Evolutionary conservation across 306 rosid species (phyloP).

Genomic region (Corylus avellana): DNA sequence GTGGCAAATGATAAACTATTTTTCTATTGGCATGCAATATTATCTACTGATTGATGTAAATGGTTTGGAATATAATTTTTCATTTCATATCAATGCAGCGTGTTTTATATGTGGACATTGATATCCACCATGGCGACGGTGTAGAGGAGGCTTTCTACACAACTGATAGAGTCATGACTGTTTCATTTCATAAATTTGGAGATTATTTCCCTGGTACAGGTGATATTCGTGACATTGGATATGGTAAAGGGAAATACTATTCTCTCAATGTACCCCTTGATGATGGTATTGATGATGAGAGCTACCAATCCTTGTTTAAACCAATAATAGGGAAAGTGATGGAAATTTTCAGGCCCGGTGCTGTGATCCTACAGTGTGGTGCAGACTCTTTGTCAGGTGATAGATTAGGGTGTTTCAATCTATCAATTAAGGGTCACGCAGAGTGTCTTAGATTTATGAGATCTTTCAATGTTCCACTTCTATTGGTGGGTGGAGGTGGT

Average conservation of each 20-base stretch:
- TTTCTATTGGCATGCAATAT: not conserved
- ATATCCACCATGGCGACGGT: conserved; percentile 41
- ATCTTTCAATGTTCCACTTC: conserved; percentile 53
- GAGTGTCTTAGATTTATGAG: conserved; percentile 48
- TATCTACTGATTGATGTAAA: conserved; percentile 1
- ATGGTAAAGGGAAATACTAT: conserved; percentile 48
- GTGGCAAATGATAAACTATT: not conserved
- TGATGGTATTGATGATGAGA: conserved; percentile 55
- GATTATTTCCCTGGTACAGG: conserved; percentile 61
- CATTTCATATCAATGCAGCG: conserved; percentile 40
- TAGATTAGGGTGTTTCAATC: conserved; percentile 55
- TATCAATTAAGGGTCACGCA: conserved; percentile 47
- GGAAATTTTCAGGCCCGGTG: conserved; percentile 52
- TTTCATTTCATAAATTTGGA: conserved; percentile 54
- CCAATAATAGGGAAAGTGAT: conserved; percentile 56
- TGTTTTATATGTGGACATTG: conserved; percentile 44
- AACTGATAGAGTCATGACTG: conserved; percentile 57
- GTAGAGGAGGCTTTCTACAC: conserved; percentile 46
- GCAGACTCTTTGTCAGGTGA: conserved; percentile 56
- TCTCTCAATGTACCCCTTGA: conserved; percentile 50
- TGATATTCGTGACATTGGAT: conserved; percentile 45
- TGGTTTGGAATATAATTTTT: conserved; percentile 13
- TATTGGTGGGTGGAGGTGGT: conserved; percentile 53
- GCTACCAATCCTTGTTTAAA: conserved; percentile 46
- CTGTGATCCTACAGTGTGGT: conserved; percentile 54